Base-by-base conservation (phyloP, 2,329 filamentous ascomycete genomes). In the Colletotrichum echinochloae region DNA sequence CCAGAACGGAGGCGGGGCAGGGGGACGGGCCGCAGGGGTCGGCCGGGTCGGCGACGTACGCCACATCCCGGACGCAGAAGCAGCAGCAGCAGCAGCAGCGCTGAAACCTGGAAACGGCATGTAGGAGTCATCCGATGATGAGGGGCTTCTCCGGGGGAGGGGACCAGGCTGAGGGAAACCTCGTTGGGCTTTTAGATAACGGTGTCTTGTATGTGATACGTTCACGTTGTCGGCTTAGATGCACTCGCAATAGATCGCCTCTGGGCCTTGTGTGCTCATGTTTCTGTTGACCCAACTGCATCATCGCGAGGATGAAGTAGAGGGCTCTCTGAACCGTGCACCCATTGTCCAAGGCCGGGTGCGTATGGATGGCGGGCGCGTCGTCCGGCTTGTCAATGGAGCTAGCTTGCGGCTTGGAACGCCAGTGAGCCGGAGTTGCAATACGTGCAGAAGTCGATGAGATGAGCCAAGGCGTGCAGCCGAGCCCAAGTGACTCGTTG, bases 11-110 rank as follows among this genome's bases (percentile, higher is more conserved):
- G 12, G n/a, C 64, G 28, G 57, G 57, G 14, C 18, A 52, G n/a
- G 35, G 26, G 8, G 52, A 23, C 37, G 57, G 51, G 20, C 14
- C 39, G 18, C 64, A 70, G 37, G 67, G 57, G 20, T 62, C 64
- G 8, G 64, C 64, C 2, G 67, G 64, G 4, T 60, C 67, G 44
- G 67, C 57, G 9, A 67, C 67, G 23, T 67, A 46, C 41, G 64
- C 67, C 28, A 67, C 67, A 9, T 67, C 67, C 18, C 64, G 63
- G 28, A 57, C 61, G 54, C 62, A 41, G 20, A 20, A 55, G 66
- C 66, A 54, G 54, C 66, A 65, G 5, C 65, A 65, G 5, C 65
- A 48, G 66, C 66, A 54, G 54, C 66, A 65, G 4, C 64, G 51
- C 18, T 62, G 57, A 63, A 26, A 11, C 56, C 20, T 20, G 20